Base-by-base conservation (phyloP, 2,329 filamentous ascomycete genomes). In the Neofusicoccum ribis region DNA sequence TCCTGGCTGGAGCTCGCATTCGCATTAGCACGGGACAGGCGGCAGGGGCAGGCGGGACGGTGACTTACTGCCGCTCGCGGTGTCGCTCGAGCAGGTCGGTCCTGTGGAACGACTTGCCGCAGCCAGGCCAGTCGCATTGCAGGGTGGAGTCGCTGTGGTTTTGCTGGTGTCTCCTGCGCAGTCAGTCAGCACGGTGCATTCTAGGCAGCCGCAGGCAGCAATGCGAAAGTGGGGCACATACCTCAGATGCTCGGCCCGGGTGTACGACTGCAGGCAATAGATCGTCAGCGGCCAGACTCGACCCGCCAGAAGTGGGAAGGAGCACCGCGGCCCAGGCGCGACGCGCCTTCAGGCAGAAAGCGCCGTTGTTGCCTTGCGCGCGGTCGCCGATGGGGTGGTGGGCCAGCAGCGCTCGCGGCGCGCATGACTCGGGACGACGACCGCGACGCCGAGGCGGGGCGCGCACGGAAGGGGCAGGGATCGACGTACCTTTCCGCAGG, bases 231-330 rank as follows among this genome's bases (percentile, higher is more conserved):
- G 56, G 56, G 56, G 56, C 41, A 23, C 69, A 51, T 69, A 80
- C 79, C 79, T 78, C 41, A 83, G 68, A 65, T 83, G 81, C 68
- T 83, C 81, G 23, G 79, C 80, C 43, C 81, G 75, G 12, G 80
- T 82, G 69, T 82, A 83, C 12, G 77, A 78, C 80, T 82, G 56
- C 7, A 37, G 49, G 47, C 20, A 49, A 50, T 17, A 50, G 44
- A 60, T 47, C 41, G 56, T 60, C 56, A 60, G 56, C 31, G 20
- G 23, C 23, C 2, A 31, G 47, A 54, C 37, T 39, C 34, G 8
- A 41, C 3, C 4, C 7, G 23, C 50, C 49, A 44, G 39, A 54
- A 43, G 20, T 8, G 36, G 37, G 17, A 15, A 56, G 6, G 31
- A 8, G 51, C 51, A 51, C 23, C 23, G 23, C 47, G 23, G 9